Evolutionary conservation across 345 rosid genomes (phyloP), one percentile per base, ranked within the genome.

Genomic region (Ceriops tagal): DNA sequence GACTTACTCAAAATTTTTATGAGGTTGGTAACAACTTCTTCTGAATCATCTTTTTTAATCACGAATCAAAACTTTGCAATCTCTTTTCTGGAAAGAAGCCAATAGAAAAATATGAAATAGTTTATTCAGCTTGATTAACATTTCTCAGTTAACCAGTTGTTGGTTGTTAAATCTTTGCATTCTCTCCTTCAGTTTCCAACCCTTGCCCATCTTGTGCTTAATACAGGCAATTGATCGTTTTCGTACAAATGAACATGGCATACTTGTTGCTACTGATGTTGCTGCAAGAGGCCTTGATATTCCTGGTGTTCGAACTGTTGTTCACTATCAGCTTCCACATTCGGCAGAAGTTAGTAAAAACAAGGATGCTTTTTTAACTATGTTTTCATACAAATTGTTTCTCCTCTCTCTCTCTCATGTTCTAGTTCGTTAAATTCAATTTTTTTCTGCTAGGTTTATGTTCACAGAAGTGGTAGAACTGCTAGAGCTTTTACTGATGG

Each of bases 301-400:
- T 73, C 92, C 93, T 64, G 92, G 89, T 81, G 88, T 95, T 59
- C 87, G 97, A 80, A 95, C 98, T 75, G 85, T 95, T 70, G 77
- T 95, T 80, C 98, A 90, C 82, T 95, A 92, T 82, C 98, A 95
- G 79, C 99, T 95, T 77, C 99, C 99, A 35, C 98, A 92, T 87
- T 85, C 98, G 15, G 93, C 99, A 30, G 97, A 89, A 76, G 98
- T 95, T 81, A 72, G 79, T 66, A 37, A 62, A 73, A 37, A 64
- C 27, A 62, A 51, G 53, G 61, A 71, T 52, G 8, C 65, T 61
- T 51, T 68, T 71, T 68, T 71, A 6, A 5, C 64, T 9, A 22
- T 51, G 9, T 26, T 69, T 73, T 69, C 57, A 2, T 32, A 32
- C 61, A 67, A 55, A 52, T 60, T 31, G 3, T 64, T 53, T 8